Evolutionary conservation across 2,329 filamentous ascomycete species (phyloP).

Genomic region (Rhinocladiella similis): DNA sequence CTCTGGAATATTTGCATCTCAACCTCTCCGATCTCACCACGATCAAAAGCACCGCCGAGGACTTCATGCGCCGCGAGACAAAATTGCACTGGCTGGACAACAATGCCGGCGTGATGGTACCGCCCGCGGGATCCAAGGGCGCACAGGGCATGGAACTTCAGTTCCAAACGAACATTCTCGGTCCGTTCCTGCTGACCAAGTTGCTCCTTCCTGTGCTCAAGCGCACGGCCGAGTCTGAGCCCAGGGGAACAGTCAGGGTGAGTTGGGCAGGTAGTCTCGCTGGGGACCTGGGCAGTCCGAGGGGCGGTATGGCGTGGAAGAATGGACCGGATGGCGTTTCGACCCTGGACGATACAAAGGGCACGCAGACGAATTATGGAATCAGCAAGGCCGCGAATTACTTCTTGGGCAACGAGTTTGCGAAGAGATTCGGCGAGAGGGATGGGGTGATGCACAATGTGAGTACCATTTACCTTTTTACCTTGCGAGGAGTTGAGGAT

Average conservation of each 20-base stretch:
- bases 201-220: conserved; percentile 37
- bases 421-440: conserved; percentile 8
- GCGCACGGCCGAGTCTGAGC: conserved; percentile 28
- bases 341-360: conserved; percentile 10
- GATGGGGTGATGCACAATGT: conserved; percentile 24
- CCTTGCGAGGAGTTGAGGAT: neutral
- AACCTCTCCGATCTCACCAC: conserved; percentile 30
- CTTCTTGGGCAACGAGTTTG: conserved; percentile 22
- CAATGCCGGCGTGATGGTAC: conserved; percentile 40
- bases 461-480: too few species aligned
- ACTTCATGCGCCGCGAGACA: conserved; percentile 31
- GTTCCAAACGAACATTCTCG: conserved; percentile 40
- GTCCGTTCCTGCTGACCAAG: conserved; percentile 41
- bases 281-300: conserved; percentile 5
- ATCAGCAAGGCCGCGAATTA: conserved; percentile 20
- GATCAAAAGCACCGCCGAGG: conserved; percentile 27
- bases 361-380: conserved; percentile 3
- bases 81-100: conserved; percentile 36
- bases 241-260: conserved; percentile 33
- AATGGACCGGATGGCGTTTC: conserved; percentile 5
- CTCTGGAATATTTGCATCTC: conserved; percentile 39
- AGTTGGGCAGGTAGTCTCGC: conserved; percentile 32
- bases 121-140: conserved; percentile 35
- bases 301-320: conserved; percentile 14
- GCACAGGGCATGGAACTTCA: conserved; percentile 40